These are phyloP conservation scores for Corchorus olitorius DNA, from an alignment of 345 rosid genomes.

Conservation along the genomic window DNA sequence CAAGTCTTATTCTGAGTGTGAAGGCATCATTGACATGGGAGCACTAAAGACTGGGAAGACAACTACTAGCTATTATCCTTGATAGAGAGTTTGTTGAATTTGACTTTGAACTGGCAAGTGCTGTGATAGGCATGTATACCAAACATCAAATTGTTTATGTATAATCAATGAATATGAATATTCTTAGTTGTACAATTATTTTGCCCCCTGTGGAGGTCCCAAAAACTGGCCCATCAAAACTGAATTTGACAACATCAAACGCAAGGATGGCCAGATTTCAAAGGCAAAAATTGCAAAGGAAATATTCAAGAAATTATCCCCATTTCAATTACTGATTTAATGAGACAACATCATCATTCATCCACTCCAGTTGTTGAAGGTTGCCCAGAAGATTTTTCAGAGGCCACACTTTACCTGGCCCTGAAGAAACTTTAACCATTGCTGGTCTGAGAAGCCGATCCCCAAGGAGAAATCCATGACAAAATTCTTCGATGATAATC, in stretches of 20 bases:
- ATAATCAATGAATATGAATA: not conserved
- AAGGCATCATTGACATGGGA: not conserved
- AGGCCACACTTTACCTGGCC: slow-evolving; percentile 46
- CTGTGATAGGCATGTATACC: too few species aligned
- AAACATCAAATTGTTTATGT: too few species aligned
- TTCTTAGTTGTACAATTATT: not conserved
- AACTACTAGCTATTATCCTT: not conserved
- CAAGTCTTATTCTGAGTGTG: not conserved
- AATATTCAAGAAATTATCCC: not conserved
- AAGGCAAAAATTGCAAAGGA: not conserved
- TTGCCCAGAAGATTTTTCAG: slow-evolving; percentile 33
- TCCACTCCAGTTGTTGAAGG: slow-evolving; percentile 48
- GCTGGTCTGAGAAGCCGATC: slow-evolving; percentile 78
- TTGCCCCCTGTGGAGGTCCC: not conserved
- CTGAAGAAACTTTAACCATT: slow-evolving; percentile 81
- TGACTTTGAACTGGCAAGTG: not conserved
- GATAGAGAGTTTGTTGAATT: not conserved
- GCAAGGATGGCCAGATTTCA: slow-evolving; percentile 1
- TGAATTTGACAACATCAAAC: not conserved
- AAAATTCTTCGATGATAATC: slow-evolving; percentile 61
- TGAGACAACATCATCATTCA: slow-evolving; percentile 25
- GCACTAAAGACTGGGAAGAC: not conserved
- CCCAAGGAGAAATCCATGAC: slow-evolving; percentile 75
- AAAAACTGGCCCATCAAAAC: not conserved
- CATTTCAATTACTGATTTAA: not conserved